A percentile compares a stretch with the other conserved stretches of the same genome.
These are phyloP conservation scores for Crataegus laevigata DNA, from an alignment of 306 rosid species.

Conservation along the genomic window DNA sequence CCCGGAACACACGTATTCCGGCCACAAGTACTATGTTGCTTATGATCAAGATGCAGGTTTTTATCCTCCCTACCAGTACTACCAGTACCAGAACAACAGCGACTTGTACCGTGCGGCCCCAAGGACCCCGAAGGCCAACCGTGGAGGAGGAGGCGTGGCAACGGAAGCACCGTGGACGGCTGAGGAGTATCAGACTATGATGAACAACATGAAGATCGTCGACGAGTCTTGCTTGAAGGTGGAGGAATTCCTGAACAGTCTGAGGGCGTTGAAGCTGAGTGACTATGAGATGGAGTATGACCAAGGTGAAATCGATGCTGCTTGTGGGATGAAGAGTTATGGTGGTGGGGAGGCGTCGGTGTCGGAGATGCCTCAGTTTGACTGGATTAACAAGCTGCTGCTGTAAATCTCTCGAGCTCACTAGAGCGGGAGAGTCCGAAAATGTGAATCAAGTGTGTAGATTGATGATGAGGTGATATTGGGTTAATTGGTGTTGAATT, in stretches of 20 bases:
- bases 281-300: neutral
- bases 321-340: neutral
- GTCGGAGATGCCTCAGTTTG: neutral
- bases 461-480: neutral
- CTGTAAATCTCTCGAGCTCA: neutral
- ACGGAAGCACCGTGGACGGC: neutral
- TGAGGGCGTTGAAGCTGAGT: conserved; percentile 21
- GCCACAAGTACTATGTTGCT: neutral
- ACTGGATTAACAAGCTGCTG: neutral
- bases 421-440: neutral
- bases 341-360: neutral
- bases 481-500: neutral
- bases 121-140: too few relatives aligned
- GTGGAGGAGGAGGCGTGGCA: neutral
- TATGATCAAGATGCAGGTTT: too few relatives aligned
- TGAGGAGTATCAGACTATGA: neutral
- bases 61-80: neutral
- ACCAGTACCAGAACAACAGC: neutral
- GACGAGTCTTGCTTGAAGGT: conserved; percentile 1
- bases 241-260: conserved; percentile 15
- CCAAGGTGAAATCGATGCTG: neutral
- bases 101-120: neutral
- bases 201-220: neutral
- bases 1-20: conserved; percentile 7
- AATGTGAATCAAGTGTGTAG: neutral